Evolutionary conservation across 345 rosid species (phyloP), one percentile per base, ranked within the genome.

Genomic region (Populus tremula): DNA sequence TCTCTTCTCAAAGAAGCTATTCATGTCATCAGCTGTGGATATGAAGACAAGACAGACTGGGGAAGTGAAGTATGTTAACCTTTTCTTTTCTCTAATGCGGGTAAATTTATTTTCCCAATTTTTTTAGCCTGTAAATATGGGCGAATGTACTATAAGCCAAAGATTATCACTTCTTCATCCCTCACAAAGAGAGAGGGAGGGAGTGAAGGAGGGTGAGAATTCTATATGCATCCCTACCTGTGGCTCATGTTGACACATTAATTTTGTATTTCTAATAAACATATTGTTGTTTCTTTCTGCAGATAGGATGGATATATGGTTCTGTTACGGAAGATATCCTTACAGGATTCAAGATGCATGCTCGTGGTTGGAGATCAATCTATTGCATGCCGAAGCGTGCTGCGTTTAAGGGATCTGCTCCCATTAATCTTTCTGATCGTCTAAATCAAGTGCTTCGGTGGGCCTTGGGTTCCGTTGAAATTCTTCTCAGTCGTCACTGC

Each of bases 41-140:
- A 85, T 12, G 88, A 85, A 77, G 88, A 85, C 75, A 85, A 85
- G 82, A 83, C 88, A 65, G 86, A 83, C 67, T 85, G 88, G 88
- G 88, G 88, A 23, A 81, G 69, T 67, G 88, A 85, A 81, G 88
- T 85, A 59, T 2, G 80, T 59, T 21, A 38, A 41, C 27, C 8
- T 23, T 7, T 20, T 27, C 12, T 35, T 13, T n/a, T 56, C 14
- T 76, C 49, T 72, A 5, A 10, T 67, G 56, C 31, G 53, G 25
- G 2, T 12, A 45, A 41, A 43, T 2, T 43, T 47, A 5, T 47
- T 23, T 29, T 16, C 17, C 50, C 20, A 14, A n/a, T 70, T 49
- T 62, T 17, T 18, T 12, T 17, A 13, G 43, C 20, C 35, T 53
- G 1, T 69, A 45, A 50, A n/a, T 13, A 33, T 63, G 20, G 59